Evolutionary conservation across 2,329 filamentous ascomycete species (phyloP), one percentile per base, ranked within the genome.

Genomic region (Alternaria consortialis): DNA sequence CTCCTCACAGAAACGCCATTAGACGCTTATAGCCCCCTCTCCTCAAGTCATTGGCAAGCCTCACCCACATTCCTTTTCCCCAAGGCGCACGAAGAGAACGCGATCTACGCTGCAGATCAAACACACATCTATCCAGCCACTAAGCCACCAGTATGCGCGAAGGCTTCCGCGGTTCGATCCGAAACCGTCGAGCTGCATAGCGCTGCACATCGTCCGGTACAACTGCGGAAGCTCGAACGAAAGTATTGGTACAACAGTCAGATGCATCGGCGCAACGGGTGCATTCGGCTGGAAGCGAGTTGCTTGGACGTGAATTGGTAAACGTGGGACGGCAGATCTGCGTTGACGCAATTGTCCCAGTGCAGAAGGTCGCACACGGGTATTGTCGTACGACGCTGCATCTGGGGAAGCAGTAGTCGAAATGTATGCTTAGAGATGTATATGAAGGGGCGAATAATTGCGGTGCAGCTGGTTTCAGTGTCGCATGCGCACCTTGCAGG

Each of bases 241-340:
- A 42, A 60, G 42, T 59, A 62, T 62, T 59, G 56, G 56, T 62
- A 57, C 52, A 59, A 62, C 56, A 44, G 34, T 27, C 27, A 27
- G 34, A 48, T 40, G 48, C 23, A 20, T 42, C 31, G 57, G 20
- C 31, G 44, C 31, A 55, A 55, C 20, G 25, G 36, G 43, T 17
- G 40, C 36, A 23, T 32, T 32, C 34, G 36, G 56, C 56, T 48
- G 29, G 27, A 50, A 37, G 48, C 43, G 31, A 42, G 31, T 51
- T 51, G 37, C n/a, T 47, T 42, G 34, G 31, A 52, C 9, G 40
- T 25, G 43, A 44, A 46, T n/a, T 34, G 44, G 60, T 25, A 48
- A 44, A 56, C 42, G 53, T 60, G 47, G 52, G 56, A 60, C 56
- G 56, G 52, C 60, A 63, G 60, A 48, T 52, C 29, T 48, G 52